A percentile compares a stretch with the other conserved stretches of the same genome.
These are phyloP conservation scores for Rhynchospora tenuis DNA, from an alignment of 176 grass and related monocot species.

Conservation along the genomic window DNA sequence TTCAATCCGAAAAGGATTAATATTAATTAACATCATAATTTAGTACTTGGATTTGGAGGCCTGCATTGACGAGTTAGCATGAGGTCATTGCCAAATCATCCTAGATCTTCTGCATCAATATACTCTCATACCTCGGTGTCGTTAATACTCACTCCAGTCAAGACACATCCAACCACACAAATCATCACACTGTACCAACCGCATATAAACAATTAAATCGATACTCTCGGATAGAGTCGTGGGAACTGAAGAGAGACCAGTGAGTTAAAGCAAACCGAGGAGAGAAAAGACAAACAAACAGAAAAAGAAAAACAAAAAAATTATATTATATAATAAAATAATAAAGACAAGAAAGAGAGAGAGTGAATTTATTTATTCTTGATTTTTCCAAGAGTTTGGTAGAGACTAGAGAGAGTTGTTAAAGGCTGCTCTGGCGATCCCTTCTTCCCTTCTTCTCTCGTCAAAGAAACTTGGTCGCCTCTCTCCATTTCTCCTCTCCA, in stretches of 20 bases:
- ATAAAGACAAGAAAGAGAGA: background rate
- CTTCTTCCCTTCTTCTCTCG: background rate
- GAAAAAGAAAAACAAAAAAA: background rate
- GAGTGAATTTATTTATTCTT: background rate
- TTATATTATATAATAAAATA: background rate
- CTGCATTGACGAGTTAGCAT: background rate
- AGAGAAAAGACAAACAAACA: background rate
- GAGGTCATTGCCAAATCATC: background rate
- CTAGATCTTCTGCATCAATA: background rate
- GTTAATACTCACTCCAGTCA: background rate
- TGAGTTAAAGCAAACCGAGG: background rate
- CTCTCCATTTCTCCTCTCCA: background rate
- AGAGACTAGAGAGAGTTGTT: conserved; percentile 1
- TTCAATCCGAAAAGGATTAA: too few species aligned
- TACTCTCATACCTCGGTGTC: background rate
- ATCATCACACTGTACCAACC: background rate
- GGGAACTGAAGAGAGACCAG: background rate
- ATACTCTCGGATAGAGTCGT: background rate
- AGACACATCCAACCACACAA: background rate
- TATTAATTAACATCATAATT: too few species aligned
- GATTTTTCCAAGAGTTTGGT: background rate
- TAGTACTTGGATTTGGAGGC: too few species aligned
- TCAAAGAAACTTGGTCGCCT: background rate
- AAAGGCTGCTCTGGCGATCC: conserved; percentile 10
- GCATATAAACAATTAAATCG: background rate